Evolutionary conservation across 1,139 yeast species (phyloP).

Genomic region (Sugiyamaella novakii): DNA sequence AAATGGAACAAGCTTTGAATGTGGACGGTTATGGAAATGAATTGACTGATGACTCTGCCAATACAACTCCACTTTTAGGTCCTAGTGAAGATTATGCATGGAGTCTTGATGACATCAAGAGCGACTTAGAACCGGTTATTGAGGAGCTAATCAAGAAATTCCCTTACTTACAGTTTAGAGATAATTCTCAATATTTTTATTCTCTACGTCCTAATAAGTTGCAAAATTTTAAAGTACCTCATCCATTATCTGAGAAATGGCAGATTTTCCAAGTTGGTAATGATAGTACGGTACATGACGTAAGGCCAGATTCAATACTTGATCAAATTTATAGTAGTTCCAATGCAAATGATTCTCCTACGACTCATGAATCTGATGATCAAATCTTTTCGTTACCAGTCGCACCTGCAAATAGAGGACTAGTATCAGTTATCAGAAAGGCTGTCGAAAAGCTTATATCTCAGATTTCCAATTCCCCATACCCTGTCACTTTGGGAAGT

Average conservation of each 20-base stretch:
- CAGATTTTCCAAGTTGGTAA: constrained; percentile 40
- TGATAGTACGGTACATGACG: constrained; percentile 36
- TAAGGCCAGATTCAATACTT: constrained; percentile 30
- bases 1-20: constrained; percentile 12
- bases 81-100: constrained; percentile 38
- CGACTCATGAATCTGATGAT: constrained; percentile 18
- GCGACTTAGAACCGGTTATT: constrained; percentile 42
- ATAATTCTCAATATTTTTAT: constrained; percentile 27
- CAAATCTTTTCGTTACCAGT: constrained; percentile 20
- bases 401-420: constrained; percentile 24
- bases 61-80: constrained; percentile 25
- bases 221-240: constrained; percentile 33
- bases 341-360: not conserved
- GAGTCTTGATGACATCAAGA: constrained; percentile 41
- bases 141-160: constrained; percentile 36
- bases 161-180: constrained; percentile 35
- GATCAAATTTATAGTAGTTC: constrained; percentile 21
- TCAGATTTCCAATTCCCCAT: constrained; percentile 24
- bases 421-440: constrained; percentile 20
- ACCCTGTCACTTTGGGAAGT: constrained; percentile 15
- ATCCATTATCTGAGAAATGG: constrained; percentile 40
- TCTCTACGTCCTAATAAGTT: constrained; percentile 33
- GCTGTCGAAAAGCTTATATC: constrained; percentile 24
- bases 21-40: constrained; percentile 16
- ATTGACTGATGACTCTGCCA: constrained; percentile 15